Evolutionary conservation across 306 rosid genomes (phyloP).

Genomic region (Corylus americana): DNA sequence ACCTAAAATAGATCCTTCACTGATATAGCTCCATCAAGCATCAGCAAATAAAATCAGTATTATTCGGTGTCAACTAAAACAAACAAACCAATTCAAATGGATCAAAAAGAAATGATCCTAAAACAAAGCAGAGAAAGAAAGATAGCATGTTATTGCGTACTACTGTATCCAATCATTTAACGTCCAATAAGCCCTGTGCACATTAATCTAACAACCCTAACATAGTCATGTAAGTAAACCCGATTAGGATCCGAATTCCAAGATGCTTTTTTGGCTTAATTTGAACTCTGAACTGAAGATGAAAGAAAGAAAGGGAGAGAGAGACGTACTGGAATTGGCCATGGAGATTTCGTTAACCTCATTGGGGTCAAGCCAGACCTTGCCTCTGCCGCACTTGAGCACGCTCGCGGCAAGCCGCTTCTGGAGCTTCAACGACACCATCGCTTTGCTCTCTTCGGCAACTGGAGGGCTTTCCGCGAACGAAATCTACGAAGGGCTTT

Average conservation of each 20-base stretch:
- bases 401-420: constrained; percentile 67
- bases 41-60: neutral
- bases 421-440: constrained; percentile 71
- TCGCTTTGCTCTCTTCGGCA: constrained; percentile 15
- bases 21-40: neutral
- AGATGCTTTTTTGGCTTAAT: too few species aligned
- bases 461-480: too few species aligned
- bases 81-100: neutral
- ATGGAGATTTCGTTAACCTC: constrained; percentile 63
- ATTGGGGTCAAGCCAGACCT: constrained; percentile 71
- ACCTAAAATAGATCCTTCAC: too few species aligned
- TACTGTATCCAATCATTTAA: neutral
- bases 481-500: too few species aligned
- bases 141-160: neutral
- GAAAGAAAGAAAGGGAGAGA: neutral
- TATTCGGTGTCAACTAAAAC: neutral
- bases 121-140: neutral
- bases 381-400: constrained; percentile 63
- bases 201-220: neutral
- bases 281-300: neutral
- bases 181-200: neutral
- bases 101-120: neutral
- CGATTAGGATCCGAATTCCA: too few species aligned
- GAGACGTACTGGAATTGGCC: constrained; percentile 57
- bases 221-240: too few species aligned